Percentiles rank a stretch among this genome's conserved stretches.
Conservation (phyloP, 805 yeast species). For the Candida dajiaensis region DNA sequence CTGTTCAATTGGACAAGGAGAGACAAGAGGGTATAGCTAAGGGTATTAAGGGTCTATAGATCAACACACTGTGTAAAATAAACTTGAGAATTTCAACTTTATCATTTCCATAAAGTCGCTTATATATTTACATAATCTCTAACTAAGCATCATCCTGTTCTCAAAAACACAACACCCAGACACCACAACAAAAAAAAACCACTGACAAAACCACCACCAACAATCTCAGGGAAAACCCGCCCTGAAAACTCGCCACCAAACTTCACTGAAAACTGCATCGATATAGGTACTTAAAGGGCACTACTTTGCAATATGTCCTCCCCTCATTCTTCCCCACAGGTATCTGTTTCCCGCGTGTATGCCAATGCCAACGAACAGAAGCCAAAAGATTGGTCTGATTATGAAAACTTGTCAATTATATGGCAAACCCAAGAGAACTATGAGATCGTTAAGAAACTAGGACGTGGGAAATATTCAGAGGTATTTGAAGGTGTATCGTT, state of each 20-base stretch:
- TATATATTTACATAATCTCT: not conserved
- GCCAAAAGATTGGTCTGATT: slow-evolving; percentile 86
- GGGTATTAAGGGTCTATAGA: slow-evolving; percentile 3
- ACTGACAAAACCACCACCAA: not conserved
- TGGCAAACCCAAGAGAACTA: slow-evolving; percentile 87
- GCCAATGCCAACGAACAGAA: slow-evolving; percentile 71
- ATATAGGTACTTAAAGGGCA: too few relatives aligned
- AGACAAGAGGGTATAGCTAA: slow-evolving; percentile 5
- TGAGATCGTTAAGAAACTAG: slow-evolving; percentile 78
- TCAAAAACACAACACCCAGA: not conserved
- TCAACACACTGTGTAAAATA: not conserved
- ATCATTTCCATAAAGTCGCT: too few relatives aligned
- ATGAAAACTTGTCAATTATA: slow-evolving; percentile 60
- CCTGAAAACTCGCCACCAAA: too few relatives aligned
- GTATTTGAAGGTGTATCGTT: slow-evolving; percentile 82
- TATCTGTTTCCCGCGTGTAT: slow-evolving; percentile 69
- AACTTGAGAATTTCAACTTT: not conserved
- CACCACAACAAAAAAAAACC: not conserved
- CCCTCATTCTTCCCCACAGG: not conserved
- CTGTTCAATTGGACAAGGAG: slow-evolving; percentile 2
- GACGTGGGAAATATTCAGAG: slow-evolving; percentile 91
- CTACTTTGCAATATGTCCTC: not conserved
- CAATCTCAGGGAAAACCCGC: too few relatives aligned
- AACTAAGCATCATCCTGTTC: not conserved
- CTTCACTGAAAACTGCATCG: too few relatives aligned